Conservation (phyloP, 164 flowering plant genomes). For the Litsea cubeba region DNA sequence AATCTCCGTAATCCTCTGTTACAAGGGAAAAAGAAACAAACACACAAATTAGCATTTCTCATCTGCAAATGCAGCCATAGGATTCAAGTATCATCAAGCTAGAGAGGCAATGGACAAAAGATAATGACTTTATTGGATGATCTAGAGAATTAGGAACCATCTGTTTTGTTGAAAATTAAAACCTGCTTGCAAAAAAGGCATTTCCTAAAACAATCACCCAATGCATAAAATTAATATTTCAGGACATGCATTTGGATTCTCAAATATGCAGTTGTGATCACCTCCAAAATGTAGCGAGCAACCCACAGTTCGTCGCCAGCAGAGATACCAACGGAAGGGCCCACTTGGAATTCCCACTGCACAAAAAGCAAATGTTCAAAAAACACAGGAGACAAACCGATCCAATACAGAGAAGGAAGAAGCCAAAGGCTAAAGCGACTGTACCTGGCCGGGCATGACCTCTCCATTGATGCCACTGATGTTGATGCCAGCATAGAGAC, state of each 20-base stretch:
- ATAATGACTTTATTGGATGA: too few species aligned
- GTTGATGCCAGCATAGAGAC: conserved; percentile 47
- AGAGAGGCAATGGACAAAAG: too few species aligned
- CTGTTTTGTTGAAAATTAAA: not conserved
- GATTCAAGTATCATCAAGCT: not conserved
- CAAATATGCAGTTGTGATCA: conserved; percentile 14
- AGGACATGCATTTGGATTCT: not conserved
- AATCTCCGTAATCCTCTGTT: conserved; percentile 85
- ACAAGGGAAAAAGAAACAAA: not conserved
- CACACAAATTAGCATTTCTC: too few species aligned
- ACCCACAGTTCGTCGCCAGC: conserved; percentile 84
- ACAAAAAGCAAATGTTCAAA: not conserved
- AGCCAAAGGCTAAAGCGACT: not conserved
- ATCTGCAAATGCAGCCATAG: not conserved
- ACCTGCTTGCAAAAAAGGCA: not conserved
- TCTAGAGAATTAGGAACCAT: not conserved
- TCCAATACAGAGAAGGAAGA: not conserved
- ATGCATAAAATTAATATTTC: not conserved
- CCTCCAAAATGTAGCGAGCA: conserved; percentile 91
- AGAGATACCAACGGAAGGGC: conserved; percentile 79
- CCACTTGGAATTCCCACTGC: conserved; percentile 97
- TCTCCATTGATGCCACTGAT: conserved; percentile 52
- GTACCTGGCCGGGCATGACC: conserved; percentile 53
- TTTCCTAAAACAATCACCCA: not conserved
- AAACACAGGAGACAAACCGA: not conserved